Percentiles rank a stretch among this genome's conserved stretches.
Evolutionary conservation across 2,329 filamentous ascomycete genomes (phyloP).

Genomic region (Hypoxylon sp.): DNA sequence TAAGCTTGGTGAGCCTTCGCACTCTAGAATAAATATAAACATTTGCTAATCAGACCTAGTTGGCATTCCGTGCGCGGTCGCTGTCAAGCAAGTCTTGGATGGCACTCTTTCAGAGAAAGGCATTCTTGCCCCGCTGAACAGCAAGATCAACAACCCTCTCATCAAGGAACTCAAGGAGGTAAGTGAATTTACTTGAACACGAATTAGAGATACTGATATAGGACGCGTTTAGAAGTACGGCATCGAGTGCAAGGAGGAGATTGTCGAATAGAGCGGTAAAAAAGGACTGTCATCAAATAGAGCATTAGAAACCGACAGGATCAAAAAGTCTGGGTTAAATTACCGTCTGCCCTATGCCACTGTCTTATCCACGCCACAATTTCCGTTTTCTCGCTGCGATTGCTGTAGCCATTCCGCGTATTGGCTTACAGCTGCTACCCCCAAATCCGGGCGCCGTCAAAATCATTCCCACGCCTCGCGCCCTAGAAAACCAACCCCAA

Average conservation of each 20-base stretch:
- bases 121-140: constrained; percentile 82
- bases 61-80: constrained; percentile 76
- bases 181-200: not conserved
- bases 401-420: not conserved
- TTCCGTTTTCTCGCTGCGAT: constrained; percentile 3
- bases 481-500: too few relatives aligned
- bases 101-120: constrained; percentile 80
- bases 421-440: not conserved
- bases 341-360: not conserved
- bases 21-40: not conserved
- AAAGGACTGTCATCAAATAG: not conserved
- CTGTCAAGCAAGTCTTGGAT: constrained; percentile 83
- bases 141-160: constrained; percentile 75
- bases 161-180: constrained; percentile 71
- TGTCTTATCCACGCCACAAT: not conserved
- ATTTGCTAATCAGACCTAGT: constrained; percentile 59
- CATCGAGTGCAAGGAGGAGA: constrained; percentile 60
- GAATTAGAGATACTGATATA: not conserved
- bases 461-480: too few relatives aligned
- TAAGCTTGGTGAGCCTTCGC: constrained; percentile 62
- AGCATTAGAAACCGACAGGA: not conserved
- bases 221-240: constrained; percentile 63
- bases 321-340: constrained; percentile 5
- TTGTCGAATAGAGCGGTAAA: constrained; percentile 18
- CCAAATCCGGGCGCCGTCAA: too few relatives aligned